phyloP scores from a whole-genome alignment of 345 rosid genomes.

The Eucalyptus rudis region DNA sequence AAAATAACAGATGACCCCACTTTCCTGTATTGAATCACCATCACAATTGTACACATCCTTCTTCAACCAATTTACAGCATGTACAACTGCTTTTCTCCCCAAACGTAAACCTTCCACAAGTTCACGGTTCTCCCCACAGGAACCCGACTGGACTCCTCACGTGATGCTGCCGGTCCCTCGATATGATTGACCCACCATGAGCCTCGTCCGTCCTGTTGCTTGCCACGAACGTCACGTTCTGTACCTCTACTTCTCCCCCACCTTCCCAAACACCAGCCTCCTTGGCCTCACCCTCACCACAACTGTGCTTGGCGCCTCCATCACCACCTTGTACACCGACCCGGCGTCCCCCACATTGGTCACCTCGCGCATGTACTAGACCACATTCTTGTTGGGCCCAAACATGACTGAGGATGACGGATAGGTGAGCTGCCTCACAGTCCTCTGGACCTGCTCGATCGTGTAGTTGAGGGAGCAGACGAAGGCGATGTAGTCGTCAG shows the following conservation, averaged over 20 bases:
- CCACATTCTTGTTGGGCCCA: conserved; percentile 31
- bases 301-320: conserved; percentile 27
- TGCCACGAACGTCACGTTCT: conserved; percentile 56
- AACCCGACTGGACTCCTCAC: conserved; percentile 70
- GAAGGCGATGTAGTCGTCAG: conserved; percentile 48
- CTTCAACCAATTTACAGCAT: neutral
- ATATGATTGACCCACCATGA: neutral
- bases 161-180: conserved; percentile 48
- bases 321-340: conserved; percentile 38
- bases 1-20: neutral
- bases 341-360: conserved; percentile 64
- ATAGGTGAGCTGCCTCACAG: conserved; percentile 66
- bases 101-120: neutral
- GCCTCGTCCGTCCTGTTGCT: conserved; percentile 18
- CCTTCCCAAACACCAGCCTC: conserved; percentile 28
- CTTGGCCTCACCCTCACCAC: conserved; percentile 43
- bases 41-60: neutral
- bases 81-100: neutral
- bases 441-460: conserved; percentile 28
- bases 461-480: conserved; percentile 65
- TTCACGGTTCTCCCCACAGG: neutral
- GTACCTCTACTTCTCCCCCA: conserved; percentile 65
- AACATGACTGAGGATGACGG: conserved; percentile 86
- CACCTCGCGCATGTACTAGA: conserved; percentile 51
- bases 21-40: neutral